Evolutionary conservation across 768 basidiomycete genomes (phyloP).

Genomic region (Tephrocybe sp.): DNA sequence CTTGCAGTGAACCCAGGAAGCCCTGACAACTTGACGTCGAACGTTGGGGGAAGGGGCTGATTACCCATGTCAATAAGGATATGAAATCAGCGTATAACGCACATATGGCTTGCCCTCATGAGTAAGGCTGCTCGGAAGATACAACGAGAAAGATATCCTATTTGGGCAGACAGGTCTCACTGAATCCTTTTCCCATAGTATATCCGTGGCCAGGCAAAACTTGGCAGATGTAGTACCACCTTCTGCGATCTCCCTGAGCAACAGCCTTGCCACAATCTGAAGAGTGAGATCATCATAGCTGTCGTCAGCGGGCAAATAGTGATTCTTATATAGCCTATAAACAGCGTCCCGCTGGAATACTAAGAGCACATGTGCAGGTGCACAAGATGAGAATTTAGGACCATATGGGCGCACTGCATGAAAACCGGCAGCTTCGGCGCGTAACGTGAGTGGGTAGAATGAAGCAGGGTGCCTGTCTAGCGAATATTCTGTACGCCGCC

Average conservation of each 20-base stretch:
- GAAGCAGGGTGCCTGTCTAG: background rate
- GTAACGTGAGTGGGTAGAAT: background rate
- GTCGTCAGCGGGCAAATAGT: background rate
- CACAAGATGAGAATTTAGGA: conserved; percentile 17
- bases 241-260: conserved; percentile 61
- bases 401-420: conserved; percentile 15
- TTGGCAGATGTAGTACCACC: conserved; percentile 55
- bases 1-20: conserved; percentile 70
- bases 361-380: conserved; percentile 13
- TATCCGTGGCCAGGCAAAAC: conserved; percentile 47
- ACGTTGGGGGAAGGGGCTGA: conserved; percentile 70
- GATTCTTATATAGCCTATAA: background rate
- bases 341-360: background rate
- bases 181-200: conserved; percentile 58
- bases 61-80: background rate
- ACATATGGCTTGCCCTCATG: conserved; percentile 61
- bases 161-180: conserved; percentile 46
- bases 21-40: conserved; percentile 63
- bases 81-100: conserved; percentile 9
- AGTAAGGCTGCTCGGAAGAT: conserved; percentile 56
- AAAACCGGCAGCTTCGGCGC: conserved; percentile 4
- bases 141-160: conserved; percentile 50
- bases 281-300: too few relatives aligned
- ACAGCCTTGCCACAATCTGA: conserved; percentile 61
- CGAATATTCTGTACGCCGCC: background rate